Percentiles rank a stretch among this genome's conserved stretches.
Conservation (phyloP, 495 filamentous ascomycete species). For the Podospora comata region DNA sequence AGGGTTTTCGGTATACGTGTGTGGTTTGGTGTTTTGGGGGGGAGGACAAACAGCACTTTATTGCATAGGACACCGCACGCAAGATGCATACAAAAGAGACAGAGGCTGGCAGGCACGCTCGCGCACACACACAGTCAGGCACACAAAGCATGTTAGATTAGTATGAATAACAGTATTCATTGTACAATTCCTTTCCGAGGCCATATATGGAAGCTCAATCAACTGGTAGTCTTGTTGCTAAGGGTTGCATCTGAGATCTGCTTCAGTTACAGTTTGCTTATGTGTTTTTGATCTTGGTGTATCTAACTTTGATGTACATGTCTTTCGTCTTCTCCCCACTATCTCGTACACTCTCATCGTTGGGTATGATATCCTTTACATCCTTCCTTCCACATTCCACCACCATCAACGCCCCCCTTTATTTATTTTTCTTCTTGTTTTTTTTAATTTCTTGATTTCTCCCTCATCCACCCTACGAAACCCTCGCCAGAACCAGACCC, state of each 20-base stretch:
- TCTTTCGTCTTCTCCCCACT: background rate
- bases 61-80: background rate
- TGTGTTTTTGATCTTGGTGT: background rate
- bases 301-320: background rate
- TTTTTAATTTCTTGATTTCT: slow-evolving; percentile 10
- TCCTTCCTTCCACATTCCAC: background rate
- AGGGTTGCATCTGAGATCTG: no score
- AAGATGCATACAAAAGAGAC: background rate
- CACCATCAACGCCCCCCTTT: background rate
- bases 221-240: background rate
- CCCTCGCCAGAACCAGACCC: slow-evolving; percentile 77
- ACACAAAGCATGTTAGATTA: slow-evolving; percentile 15
- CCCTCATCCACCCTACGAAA: slow-evolving; percentile 39
- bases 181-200: background rate
- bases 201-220: background rate
- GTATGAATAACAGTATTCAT: slow-evolving; percentile 18
- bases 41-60: background rate
- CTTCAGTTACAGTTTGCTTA: background rate
- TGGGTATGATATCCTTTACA: background rate
- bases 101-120: background rate
- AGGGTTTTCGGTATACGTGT: background rate
- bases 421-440: slow-evolving; percentile 4
- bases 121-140: background rate
- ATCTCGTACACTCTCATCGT: background rate
- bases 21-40: background rate